Base-by-base conservation (phyloP, 2,329 filamentous ascomycete genomes). In the Aspergillus thermomutatus region DNA sequence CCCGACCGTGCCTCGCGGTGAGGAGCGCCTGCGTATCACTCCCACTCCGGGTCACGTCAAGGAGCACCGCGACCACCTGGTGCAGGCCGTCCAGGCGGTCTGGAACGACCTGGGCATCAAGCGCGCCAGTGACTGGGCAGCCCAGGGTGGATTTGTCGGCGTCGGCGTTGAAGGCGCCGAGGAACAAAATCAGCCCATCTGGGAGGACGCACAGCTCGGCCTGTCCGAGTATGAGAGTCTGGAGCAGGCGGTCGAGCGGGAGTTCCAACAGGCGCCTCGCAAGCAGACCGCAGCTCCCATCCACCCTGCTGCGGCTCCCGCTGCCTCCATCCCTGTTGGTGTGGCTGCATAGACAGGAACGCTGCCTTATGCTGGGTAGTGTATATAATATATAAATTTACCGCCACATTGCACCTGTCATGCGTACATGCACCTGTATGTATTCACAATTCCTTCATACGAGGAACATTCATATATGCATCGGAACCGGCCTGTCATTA, bases 1-100 rank as follows among this genome's bases (percentile, higher is more conserved):
- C 77, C 94, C 94, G 2, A 99, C 94, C 52, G 94, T 99, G 2
- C 94, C 94, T 2, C 91, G 96, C 6, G 94, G 94, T n/a, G 92
- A 99, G 80, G 94, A 99, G 77, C 88, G 94, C 57, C 87, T 99
- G 55, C 89, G 94, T 64, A 91, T 99, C 74, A 99, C 94, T 1
- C 94, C 94, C 0, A 99, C 94, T 1, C 94, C 94, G 0, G 94
- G 94, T 46, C 94, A 99, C 74, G 86, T 85, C 54, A 89, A 89
- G 76, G 85, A 90, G 65, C 91, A 90, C 77, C 91, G 92, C 60
- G 89, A 95, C 63, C 86, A 96, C 67, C 87, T 99, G 4, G 87
- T 97, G 27, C 77, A 86, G 58, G 92, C 93, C 4, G 79, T 99
- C 34, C 90, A 96, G 66, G 83, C 85, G 66, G 93, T 99, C 58